These are phyloP conservation scores for Colletotrichum sp. DNA, from an alignment of 2,329 filamentous ascomycete genomes.

Conservation along the genomic window DNA sequence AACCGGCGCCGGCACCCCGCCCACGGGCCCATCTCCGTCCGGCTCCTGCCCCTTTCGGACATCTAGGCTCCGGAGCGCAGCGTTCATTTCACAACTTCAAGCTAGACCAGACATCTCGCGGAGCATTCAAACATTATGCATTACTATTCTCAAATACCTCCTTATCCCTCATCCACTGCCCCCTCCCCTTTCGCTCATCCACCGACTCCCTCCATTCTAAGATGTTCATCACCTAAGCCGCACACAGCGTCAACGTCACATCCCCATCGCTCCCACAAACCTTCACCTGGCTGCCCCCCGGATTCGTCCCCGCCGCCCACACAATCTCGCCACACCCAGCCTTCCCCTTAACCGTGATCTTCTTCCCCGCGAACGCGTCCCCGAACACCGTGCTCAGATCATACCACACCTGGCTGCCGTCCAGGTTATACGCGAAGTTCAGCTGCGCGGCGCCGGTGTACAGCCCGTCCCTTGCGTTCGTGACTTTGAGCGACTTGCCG, in stretches of 20 bases:
- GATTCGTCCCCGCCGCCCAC: slow-evolving; percentile 38
- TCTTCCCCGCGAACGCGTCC: slow-evolving; percentile 38
- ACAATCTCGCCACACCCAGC: slow-evolving; percentile 37
- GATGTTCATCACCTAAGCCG: too few species aligned
- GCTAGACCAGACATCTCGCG: too few species aligned
- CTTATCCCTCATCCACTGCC: too few species aligned
- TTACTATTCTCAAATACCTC: too few species aligned
- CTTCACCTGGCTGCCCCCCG: slow-evolving; percentile 43
- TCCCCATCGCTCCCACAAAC: slow-evolving; percentile 35
- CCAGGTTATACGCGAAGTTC: slow-evolving; percentile 44
- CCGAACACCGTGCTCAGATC: slow-evolving; percentile 46
- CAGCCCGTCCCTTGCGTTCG: slow-evolving; percentile 36
- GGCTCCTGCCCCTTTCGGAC: too few species aligned
- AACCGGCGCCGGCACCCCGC: too few species aligned
- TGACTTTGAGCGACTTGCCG: slow-evolving; percentile 44
- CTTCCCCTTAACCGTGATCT: slow-evolving; percentile 32
- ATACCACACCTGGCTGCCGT: slow-evolving; percentile 39
- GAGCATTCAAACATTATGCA: too few species aligned
- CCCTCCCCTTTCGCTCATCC: too few species aligned
- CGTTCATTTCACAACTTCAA: too few species aligned
- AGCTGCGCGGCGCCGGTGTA: slow-evolving; percentile 44
- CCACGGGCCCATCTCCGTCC: too few species aligned
- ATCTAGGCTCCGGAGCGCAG: too few species aligned
- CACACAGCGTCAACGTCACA: slow-evolving; percentile 41
- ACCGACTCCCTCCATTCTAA: too few species aligned